phyloP scores from a whole-genome alignment of 305 asterid species.

The Solanum hybrid region DNA sequence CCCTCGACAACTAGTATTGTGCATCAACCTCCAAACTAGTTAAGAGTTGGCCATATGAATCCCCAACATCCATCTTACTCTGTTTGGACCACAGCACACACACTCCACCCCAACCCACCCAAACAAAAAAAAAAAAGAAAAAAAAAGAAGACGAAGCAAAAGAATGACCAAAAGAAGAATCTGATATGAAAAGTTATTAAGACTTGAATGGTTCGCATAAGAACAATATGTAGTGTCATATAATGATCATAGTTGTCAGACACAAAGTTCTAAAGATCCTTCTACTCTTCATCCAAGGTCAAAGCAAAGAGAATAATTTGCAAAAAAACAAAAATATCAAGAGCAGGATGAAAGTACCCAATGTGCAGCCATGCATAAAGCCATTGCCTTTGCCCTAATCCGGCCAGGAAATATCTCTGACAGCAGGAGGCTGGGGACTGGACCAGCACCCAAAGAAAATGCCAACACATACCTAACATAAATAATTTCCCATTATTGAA shows the following conservation, averaged over 20 bases:
- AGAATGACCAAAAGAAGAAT: background rate
- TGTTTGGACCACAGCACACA: background rate
- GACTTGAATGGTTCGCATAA: background rate
- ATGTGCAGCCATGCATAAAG: conserved; percentile 86
- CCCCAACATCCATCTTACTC: background rate
- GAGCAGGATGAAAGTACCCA: conserved; percentile 46
- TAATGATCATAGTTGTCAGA: background rate
- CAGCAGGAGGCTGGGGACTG: conserved; percentile 80
- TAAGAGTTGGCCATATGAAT: background rate
- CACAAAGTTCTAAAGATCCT: background rate
- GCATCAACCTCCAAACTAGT: background rate
- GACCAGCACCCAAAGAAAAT: conserved; percentile 87
- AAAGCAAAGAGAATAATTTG: background rate
- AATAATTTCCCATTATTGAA: conserved; percentile 3
- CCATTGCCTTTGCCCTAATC: conserved; percentile 93
- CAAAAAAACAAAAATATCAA: background rate
- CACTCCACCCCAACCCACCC: background rate
- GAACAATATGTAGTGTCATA: background rate
- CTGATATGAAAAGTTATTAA: background rate
- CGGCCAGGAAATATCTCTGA: conserved; percentile 86
- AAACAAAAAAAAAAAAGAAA: no score
- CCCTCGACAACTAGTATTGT: background rate
- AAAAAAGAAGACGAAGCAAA: background rate
- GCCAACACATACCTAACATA: conserved; percentile 59
- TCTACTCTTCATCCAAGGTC: background rate